phyloP scores from a whole-genome alignment of 2,329 filamentous ascomycete species.

The Zasmidium citrigriseum region DNA sequence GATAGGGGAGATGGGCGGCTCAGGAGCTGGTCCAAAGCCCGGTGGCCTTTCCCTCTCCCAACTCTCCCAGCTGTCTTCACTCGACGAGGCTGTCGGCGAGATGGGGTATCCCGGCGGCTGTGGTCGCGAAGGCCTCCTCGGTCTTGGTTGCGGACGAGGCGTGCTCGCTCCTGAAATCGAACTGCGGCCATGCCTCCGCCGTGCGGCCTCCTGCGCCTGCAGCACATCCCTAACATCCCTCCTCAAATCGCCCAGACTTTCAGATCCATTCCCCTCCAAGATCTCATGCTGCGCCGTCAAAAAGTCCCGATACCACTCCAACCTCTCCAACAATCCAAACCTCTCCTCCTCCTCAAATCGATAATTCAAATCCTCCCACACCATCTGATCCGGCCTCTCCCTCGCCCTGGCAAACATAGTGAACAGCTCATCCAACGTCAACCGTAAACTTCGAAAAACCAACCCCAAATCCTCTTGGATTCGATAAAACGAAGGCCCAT shows the following conservation, averaged over 20 bases:
- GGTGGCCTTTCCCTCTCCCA: constrained; percentile 7
- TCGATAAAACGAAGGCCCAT: constrained; percentile 40
- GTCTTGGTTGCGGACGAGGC: constrained; percentile 5
- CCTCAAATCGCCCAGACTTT: constrained; percentile 4
- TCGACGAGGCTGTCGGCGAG: constrained; percentile 1
- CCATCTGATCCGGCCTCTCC: constrained; percentile 45
- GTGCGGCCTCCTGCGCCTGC: constrained; percentile 15
- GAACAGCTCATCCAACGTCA: constrained; percentile 54
- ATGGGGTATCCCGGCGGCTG: background rate
- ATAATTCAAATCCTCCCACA: constrained; percentile 53
- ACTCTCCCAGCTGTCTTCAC: background rate
- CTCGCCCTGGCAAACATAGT: constrained; percentile 45
- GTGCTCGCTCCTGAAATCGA: constrained; percentile 16
- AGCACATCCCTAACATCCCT: constrained; percentile 11
- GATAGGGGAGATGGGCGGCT: constrained; percentile 42
- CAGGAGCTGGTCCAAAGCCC: constrained; percentile 25
- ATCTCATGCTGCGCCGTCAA: constrained; percentile 40
- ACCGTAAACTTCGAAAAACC: constrained; percentile 50
- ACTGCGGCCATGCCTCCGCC: background rate
- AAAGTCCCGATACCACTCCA: constrained; percentile 54
- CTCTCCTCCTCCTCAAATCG: constrained; percentile 51
- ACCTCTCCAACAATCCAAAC: constrained; percentile 47
- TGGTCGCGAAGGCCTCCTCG: background rate
- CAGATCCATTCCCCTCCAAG: constrained; percentile 16
- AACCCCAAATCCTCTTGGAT: constrained; percentile 52